Base-by-base conservation (phyloP, 1,139 yeast species). In the Blastobotrys arbuscula region DNA sequence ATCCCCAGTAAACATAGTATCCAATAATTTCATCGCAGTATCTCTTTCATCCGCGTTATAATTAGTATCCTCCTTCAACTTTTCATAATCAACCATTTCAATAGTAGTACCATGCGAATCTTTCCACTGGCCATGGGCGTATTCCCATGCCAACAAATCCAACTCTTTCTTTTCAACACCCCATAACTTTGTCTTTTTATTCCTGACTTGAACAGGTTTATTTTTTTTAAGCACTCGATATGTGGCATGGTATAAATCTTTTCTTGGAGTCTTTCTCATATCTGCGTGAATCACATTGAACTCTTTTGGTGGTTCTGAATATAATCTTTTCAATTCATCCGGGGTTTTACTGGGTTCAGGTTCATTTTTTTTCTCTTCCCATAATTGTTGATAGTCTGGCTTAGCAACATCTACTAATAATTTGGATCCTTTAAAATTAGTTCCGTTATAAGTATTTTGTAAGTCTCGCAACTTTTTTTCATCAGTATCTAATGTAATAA, bases 121-220 rank as follows among this genome's bases (percentile, higher is more conserved):
- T 57, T 74, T 76, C 98, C 98, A 92, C 40, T 74, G 75, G 0
- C 87, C 87, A 52, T 82, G 75, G 15, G 65, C 69, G 62, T 77
- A 90, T 48, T 70, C 69, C 66, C 74, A 78, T 0, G 84, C 84
- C 57, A 89, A 71, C 56, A 83, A 92, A 40, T 77, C 74, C 1
- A 74, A 63, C 2, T 76, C 71, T 57, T 77, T 81, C 67, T 85
- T 83, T 56, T 84, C 90, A 52, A 80, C 73, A 9, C 97, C 97
- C 98, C 98, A 92, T 40, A 92, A 73, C 60, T 88, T 88, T 23
- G 82, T 80, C 67, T 86, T 86, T 59, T 74, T 75, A 53, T 82
- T 72, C 59, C 78, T 79, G 20, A 59, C 55, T 41, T 55, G 49
- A 6, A 72, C 72, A 60, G 81, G 80, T 46, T 81, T 70, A 19